Percentiles rank a stretch among this genome's conserved stretches.
Evolutionary conservation across 148 eudicot species (phyloP).

Genomic region (Chenopodium quinoa): DNA sequence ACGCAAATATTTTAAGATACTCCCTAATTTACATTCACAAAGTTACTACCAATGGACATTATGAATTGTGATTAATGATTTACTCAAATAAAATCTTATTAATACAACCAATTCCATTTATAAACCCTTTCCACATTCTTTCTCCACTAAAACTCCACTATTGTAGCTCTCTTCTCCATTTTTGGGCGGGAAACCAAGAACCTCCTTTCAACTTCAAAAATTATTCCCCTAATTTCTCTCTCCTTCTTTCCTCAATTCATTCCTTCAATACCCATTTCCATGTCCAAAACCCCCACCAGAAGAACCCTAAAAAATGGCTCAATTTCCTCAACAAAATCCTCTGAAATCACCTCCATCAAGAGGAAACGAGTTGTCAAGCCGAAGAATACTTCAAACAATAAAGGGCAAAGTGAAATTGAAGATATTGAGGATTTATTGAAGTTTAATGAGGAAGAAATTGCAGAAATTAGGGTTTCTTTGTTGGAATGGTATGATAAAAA

Average conservation of each 20-base stretch:
- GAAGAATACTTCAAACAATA: background rate
- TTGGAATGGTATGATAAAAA: conserved; percentile 83
- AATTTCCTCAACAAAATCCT: background rate
- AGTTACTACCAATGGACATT: too few relatives aligned
- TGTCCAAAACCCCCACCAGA: conserved; percentile 11
- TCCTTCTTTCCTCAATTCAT: background rate
- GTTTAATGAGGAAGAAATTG: conserved; percentile 46
- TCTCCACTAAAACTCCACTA: background rate
- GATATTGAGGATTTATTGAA: conserved; percentile 74
- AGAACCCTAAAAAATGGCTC: conserved; percentile 6
- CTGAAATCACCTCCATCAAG: conserved; percentile 7
- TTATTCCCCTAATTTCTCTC: conserved; percentile 2
- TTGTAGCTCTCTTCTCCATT: background rate
- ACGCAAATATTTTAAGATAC: too few relatives aligned
- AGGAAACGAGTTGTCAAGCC: conserved; percentile 18
- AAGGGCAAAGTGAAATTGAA: conserved; percentile 2
- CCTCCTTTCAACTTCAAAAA: conserved; percentile 13
- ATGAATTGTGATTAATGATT: too few relatives aligned
- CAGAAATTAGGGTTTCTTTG: conserved; percentile 63
- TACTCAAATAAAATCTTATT: too few relatives aligned
- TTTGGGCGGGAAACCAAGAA: conserved; percentile 23
- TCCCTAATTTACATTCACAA: too few relatives aligned
- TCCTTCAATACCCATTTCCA: conserved; percentile 16
- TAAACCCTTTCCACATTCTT: too few relatives aligned
- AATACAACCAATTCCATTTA: too few relatives aligned